phyloP scores from a whole-genome alignment of 345 rosid genomes.

The Populus tremula region DNA sequence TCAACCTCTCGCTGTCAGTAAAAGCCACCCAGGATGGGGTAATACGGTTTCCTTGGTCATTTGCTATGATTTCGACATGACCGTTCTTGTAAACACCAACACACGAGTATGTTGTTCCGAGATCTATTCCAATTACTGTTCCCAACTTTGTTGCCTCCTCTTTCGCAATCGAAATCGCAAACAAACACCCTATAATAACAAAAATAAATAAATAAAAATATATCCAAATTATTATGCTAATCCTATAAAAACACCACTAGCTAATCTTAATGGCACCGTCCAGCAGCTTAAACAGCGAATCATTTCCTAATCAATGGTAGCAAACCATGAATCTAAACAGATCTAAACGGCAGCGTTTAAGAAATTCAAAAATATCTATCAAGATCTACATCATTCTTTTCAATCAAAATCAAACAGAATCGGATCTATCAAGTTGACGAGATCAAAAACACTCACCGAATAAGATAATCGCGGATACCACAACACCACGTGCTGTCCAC shows the following conservation, averaged over 20 bases:
- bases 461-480: constrained; percentile 47
- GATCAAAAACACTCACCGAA: constrained; percentile 44
- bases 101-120: constrained; percentile 94
- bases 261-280: neutral
- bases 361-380: neutral
- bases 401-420: neutral
- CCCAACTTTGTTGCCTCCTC: constrained; percentile 80
- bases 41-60: constrained; percentile 96
- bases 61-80: constrained; percentile 94
- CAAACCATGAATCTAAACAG: neutral
- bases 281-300: neutral
- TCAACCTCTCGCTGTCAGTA: constrained; percentile 86
- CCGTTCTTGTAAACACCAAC: constrained; percentile 98
- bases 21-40: constrained; percentile 98
- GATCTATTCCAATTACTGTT: constrained; percentile 91
- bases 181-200: constrained; percentile 44
- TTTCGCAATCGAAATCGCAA: constrained; percentile 60
- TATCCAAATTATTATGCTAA: neutral
- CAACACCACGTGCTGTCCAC: constrained; percentile 49
- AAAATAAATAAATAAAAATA: neutral
- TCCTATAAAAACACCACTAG: neutral
- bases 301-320: neutral
- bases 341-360: neutral
- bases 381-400: neutral
- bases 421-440: constrained; percentile 12